Conservation (phyloP, 1,139 yeast species). For the Yamadazyma triangularis region DNA sequence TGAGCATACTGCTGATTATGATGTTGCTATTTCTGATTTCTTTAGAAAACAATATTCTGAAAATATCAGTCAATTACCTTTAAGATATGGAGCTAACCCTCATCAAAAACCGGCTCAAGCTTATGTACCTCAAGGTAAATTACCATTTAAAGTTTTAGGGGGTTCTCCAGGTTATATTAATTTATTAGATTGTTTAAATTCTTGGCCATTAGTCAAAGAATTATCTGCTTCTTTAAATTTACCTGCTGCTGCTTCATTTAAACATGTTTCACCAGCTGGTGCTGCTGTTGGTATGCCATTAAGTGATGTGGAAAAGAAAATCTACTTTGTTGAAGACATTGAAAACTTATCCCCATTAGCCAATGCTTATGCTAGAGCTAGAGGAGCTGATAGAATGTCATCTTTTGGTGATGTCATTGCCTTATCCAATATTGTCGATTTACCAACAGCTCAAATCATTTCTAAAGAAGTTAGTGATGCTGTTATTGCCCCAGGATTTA, state of each 20-base stretch:
- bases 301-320: conserved; percentile 84
- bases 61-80: conserved; percentile 80
- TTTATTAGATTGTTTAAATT: conserved; percentile 90
- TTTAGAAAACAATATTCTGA: conserved; percentile 97
- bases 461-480: conserved; percentile 98
- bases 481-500: conserved; percentile 96
- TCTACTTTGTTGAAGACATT: conserved; percentile 91
- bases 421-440: conserved; percentile 89
- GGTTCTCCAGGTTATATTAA: conserved; percentile 98
- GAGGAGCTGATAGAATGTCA: conserved; percentile 99
- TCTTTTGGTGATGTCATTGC: conserved; percentile 99
- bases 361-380: conserved; percentile 96
- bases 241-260: conserved; percentile 98
- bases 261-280: conserved; percentile 99
- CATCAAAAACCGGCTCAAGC: conserved; percentile 99
- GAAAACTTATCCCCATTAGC: conserved; percentile 96
- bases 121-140: conserved; percentile 74
- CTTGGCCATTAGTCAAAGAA: conserved; percentile 98
- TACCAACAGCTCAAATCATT: conserved; percentile 94
- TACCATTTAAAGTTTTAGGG: conserved; percentile 88
- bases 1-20: conserved; percentile 98
- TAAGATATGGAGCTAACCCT: conserved; percentile 98
- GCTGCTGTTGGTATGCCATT: conserved; percentile 96
- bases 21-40: conserved; percentile 90
- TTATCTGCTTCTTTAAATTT: conserved; percentile 87